Evolutionary conservation across 768 basidiomycete genomes (phyloP).

Genomic region (Boletus reticuloceps): DNA sequence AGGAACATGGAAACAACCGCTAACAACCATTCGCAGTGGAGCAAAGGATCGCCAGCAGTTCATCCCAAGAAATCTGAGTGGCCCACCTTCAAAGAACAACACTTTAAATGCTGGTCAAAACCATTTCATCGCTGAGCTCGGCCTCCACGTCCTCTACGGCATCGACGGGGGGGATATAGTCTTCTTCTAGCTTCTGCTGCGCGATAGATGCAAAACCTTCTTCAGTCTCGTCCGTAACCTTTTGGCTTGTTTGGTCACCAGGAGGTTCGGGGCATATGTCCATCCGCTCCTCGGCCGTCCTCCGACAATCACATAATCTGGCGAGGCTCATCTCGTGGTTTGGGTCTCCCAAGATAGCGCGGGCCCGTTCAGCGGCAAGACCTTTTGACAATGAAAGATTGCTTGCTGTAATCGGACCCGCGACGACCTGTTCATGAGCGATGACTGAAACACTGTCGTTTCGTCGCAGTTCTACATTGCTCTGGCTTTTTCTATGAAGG

Average conservation of each 20-base stretch:
- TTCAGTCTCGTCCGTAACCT: slow-evolving; percentile 44
- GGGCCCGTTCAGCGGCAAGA: slow-evolving; percentile 61
- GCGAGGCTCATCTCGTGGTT: slow-evolving; percentile 44
- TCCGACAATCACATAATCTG: slow-evolving; percentile 42
- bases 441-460: slow-evolving; percentile 55
- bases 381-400: slow-evolving; percentile 65
- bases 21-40: slow-evolving; percentile 29
- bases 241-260: slow-evolving; percentile 19
- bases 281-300: slow-evolving; percentile 13
- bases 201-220: slow-evolving; percentile 49
- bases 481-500: slow-evolving; percentile 39
- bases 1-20: slow-evolving; percentile 30
- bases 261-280: slow-evolving; percentile 13
- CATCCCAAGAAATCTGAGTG: slow-evolving; percentile 25
- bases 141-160: slow-evolving; percentile 18
- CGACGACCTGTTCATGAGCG: slow-evolving; percentile 56
- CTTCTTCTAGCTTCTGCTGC: slow-evolving; percentile 30
- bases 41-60: slow-evolving; percentile 34
- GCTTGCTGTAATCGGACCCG: slow-evolving; percentile 57
- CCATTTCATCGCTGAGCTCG: slow-evolving; percentile 17
- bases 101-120: slow-evolving; percentile 4
- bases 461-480: slow-evolving; percentile 40
- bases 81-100: slow-evolving; percentile 1
- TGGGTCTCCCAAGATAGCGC: slow-evolving; percentile 48
- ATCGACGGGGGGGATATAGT: slow-evolving; percentile 12